These are phyloP conservation scores for Pseudogymnoascus sp. DNA, from an alignment of 2,329 filamentous ascomycete genomes.

Conservation along the genomic window DNA sequence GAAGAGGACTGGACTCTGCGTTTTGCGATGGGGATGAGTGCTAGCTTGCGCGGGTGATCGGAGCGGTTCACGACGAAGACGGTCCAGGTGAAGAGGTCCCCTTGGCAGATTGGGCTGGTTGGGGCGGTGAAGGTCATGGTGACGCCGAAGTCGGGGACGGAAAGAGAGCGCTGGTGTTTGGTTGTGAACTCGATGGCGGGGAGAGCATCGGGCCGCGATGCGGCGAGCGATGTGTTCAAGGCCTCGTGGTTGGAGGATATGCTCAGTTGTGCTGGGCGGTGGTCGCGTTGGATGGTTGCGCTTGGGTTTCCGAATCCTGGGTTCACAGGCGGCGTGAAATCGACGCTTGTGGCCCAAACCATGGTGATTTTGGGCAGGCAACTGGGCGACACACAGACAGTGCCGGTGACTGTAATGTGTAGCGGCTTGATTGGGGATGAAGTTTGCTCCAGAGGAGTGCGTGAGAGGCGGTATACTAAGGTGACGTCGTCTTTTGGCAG, in stretches of 20 bases:
- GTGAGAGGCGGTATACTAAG: constrained; percentile 57
- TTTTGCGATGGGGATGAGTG: constrained; percentile 58
- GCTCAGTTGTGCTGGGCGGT: constrained; percentile 56
- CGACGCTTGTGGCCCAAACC: constrained; percentile 59
- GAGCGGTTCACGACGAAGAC: constrained; percentile 70
- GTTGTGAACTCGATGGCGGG: constrained; percentile 47
- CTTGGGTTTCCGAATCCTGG: constrained; percentile 50
- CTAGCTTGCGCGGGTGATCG: constrained; percentile 54
- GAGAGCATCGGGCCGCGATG: constrained; percentile 50
- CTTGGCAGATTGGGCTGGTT: constrained; percentile 49
- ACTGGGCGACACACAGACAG: constrained; percentile 43
- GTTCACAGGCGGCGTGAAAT: constrained; percentile 59
- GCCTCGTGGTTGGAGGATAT: constrained; percentile 46
- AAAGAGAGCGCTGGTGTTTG: constrained; percentile 33
- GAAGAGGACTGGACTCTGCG: constrained; percentile 46
- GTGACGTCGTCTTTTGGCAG: constrained; percentile 67
- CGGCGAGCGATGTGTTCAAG: constrained; percentile 45
- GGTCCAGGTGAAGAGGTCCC: constrained; percentile 61
- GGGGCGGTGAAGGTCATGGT: constrained; percentile 67
- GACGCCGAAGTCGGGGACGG: constrained; percentile 55
- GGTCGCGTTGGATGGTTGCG: constrained; percentile 50
- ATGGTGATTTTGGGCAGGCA: constrained; percentile 56
- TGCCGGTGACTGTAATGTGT: constrained; percentile 52
- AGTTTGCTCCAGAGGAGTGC: constrained; percentile 26
- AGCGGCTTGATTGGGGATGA: constrained; percentile 45